A percentile compares a stretch with the other conserved stretches of the same genome.
phyloP scores from a whole-genome alignment of 1,284 basidiomycete genomes.

The Puccinia polysora region DNA sequence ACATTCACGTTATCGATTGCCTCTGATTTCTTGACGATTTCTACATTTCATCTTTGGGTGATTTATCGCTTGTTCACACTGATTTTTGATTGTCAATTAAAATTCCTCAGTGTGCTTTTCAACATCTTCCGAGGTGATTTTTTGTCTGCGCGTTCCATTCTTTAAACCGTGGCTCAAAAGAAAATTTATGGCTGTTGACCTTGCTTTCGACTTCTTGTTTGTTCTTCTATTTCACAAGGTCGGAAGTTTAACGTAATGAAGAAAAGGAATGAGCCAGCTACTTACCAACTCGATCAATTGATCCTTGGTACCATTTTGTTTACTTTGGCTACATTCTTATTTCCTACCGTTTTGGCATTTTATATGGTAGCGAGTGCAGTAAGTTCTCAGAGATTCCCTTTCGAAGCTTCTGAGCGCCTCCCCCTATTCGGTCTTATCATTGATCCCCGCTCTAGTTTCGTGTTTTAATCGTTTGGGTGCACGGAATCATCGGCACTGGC shows the following conservation, averaged over 20 bases:
- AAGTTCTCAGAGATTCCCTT: slow-evolving; percentile 49
- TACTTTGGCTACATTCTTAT: slow-evolving; percentile 80
- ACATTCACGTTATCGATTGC: slow-evolving; percentile 66
- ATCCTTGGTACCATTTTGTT: slow-evolving; percentile 91
- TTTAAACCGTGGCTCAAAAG: not conserved
- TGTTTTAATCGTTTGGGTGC: slow-evolving; percentile 60
- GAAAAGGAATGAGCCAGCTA: slow-evolving; percentile 76
- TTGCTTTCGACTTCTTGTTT: not conserved
- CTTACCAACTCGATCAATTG: slow-evolving; percentile 88
- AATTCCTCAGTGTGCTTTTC: slow-evolving; percentile 68
- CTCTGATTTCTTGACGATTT: slow-evolving; percentile 64
- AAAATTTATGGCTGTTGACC: not conserved
- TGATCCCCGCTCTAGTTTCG: slow-evolving; percentile 58
- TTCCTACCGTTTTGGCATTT: slow-evolving; percentile 83
- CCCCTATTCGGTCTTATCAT: slow-evolving; percentile 9
- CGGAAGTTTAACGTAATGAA: slow-evolving; percentile 79
- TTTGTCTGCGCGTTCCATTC: not conserved
- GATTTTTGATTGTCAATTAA: slow-evolving; percentile 65
- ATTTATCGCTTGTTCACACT: slow-evolving; percentile 66
- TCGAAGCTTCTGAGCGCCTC: slow-evolving; percentile 21
- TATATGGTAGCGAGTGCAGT: slow-evolving; percentile 75
- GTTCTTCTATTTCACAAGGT: slow-evolving; percentile 57
- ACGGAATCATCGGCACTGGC: slow-evolving; percentile 63
- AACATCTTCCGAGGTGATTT: slow-evolving; percentile 81
- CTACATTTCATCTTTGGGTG: slow-evolving; percentile 69